A percentile compares a stretch with the other conserved stretches of the same genome.
Evolutionary conservation across 305 asterid genomes (phyloP).

Genomic region (Fraxinus angustifolia): DNA sequence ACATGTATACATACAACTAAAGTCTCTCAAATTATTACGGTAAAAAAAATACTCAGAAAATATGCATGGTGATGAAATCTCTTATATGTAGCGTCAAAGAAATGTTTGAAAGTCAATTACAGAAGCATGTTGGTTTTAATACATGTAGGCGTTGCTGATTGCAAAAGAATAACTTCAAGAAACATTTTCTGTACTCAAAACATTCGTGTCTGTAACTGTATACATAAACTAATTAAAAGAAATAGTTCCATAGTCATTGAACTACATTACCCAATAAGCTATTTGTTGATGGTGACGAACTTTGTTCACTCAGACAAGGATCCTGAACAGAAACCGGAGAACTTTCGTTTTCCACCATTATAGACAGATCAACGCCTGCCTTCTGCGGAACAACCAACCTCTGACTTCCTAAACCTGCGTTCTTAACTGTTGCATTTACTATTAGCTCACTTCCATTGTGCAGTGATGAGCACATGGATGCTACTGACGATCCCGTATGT

Average conservation of each 20-base stretch:
- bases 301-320: conserved; percentile 69
- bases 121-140: not conserved
- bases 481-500: conserved; percentile 57
- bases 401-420: conserved; percentile 48
- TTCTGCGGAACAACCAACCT: conserved; percentile 43
- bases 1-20: not conserved
- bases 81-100: not conserved
- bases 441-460: conserved; percentile 67
- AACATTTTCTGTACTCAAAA: not conserved
- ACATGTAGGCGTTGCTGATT: not conserved
- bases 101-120: not conserved
- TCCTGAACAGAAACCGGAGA: conserved; percentile 83
- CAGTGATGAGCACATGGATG: conserved; percentile 73
- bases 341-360: conserved; percentile 40
- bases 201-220: not conserved
- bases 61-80: not conserved
- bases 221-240: not conserved
- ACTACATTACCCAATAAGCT: conserved; percentile 56
- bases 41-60: not conserved
- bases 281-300: conserved; percentile 70
- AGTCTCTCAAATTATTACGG: not conserved
- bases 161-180: not conserved
- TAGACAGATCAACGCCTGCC: conserved; percentile 19
- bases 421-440: conserved; percentile 37
- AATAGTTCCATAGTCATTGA: conserved; percentile 9